These are phyloP conservation scores for Atractiella rhizophila DNA, from an alignment of 768 basidiomycete species.

Conservation along the genomic window DNA sequence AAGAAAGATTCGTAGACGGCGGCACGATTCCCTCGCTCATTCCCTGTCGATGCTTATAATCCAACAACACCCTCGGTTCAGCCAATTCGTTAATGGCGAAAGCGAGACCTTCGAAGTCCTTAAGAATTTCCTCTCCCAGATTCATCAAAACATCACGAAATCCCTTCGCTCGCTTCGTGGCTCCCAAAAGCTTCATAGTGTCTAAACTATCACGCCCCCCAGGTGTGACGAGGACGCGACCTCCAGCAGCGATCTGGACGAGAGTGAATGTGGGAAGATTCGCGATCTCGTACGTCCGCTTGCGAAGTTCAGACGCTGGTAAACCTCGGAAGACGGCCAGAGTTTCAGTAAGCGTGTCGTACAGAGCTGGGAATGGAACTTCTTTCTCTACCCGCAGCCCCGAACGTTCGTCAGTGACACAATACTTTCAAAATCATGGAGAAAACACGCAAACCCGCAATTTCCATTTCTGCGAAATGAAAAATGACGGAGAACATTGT, in stretches of 20 bases:
- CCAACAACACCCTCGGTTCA: conserved; percentile 5
- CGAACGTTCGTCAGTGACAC: too few species aligned
- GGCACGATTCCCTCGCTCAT: too few species aligned
- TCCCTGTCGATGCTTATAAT: too few species aligned
- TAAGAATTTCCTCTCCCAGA: conserved; percentile 5
- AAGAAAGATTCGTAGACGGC: too few species aligned
- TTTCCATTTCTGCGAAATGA: not conserved
- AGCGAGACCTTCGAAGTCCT: conserved; percentile 4
- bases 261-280: conserved; percentile 5
- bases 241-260: conserved; percentile 2
- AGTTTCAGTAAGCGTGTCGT: too few species aligned
- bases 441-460: not conserved
- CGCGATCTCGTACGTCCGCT: conserved; percentile 4
- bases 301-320: conserved; percentile 2
- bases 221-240: too few species aligned
- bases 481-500: not conserved
- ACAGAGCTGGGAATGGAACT: too few species aligned
- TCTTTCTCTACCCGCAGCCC: too few species aligned
- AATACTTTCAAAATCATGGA: not conserved
- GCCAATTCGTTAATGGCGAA: conserved; percentile 7
- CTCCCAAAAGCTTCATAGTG: conserved; percentile 4
- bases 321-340: conserved; percentile 4
- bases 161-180: conserved; percentile 3
- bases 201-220: too few species aligned
- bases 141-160: too few species aligned